Conservation (phyloP, 805 yeast genomes). For the Starmerella stigmatis region DNA sequence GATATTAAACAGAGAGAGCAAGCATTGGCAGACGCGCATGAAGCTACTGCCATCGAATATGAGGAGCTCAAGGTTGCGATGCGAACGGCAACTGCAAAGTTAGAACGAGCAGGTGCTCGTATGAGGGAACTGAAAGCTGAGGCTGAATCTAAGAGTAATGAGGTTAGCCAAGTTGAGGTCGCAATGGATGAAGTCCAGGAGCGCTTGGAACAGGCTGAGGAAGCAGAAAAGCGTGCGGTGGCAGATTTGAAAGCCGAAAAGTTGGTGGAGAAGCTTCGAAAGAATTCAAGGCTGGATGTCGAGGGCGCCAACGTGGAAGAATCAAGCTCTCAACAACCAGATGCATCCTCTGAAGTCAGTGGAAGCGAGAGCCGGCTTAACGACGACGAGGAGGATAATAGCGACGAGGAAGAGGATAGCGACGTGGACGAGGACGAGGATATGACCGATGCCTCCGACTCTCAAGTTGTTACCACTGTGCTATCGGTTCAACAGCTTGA, state of each 20-base stretch:
- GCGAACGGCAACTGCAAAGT: constrained; percentile 15
- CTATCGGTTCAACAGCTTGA: constrained; percentile 1
- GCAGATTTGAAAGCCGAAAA: constrained; percentile 13
- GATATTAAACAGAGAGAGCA: constrained; percentile 19
- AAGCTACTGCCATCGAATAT: constrained; percentile 13
- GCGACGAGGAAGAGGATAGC: neutral
- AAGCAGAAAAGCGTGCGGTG: constrained; percentile 7
- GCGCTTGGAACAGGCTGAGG: constrained; percentile 17
- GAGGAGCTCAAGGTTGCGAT: constrained; percentile 22
- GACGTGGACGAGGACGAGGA: neutral
- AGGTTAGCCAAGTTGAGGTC: constrained; percentile 36
- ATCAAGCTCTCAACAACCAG: no score
- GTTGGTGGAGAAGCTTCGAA: neutral
- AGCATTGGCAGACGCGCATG: constrained; percentile 17
- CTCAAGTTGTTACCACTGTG: neutral
- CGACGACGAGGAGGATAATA: neutral
- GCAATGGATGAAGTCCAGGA: constrained; percentile 12
- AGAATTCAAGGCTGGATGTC: neutral
- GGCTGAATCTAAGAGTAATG: constrained; percentile 54
- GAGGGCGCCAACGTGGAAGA: constrained; percentile 4
- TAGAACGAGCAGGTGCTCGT: constrained; percentile 39
- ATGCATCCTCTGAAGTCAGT: no score
- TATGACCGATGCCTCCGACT: neutral
- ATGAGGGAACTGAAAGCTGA: constrained; percentile 56
- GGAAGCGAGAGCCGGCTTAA: neutral